Base-by-base conservation (phyloP, 257 asterid species). In the Galeopsis tetrahit region DNA sequence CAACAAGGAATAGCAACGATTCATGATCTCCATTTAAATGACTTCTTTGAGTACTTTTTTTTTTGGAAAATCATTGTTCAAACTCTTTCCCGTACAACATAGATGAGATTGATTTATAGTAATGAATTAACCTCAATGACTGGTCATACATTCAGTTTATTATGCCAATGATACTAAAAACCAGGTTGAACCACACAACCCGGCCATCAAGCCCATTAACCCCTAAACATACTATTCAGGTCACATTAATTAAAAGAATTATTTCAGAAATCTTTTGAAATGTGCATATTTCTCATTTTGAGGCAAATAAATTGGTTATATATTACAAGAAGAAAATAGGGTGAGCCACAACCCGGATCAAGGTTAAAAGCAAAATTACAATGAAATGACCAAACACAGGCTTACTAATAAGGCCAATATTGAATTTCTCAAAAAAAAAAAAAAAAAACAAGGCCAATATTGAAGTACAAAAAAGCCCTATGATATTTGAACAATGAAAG, bases 221-320 rank as follows among this genome's bases (percentile, higher is more conserved):
- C 21, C 55, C 6, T 3, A 48, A 48, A 31, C 3, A 17, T 31
- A 56, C 4, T 56, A 28, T 48, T 48, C 55, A 53, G 59, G 32
- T 15, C 34, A 15, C 2, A 53, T 53, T 38, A 59, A 34, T 59
- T n/a, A 31, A n/a, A 46, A 7, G 17, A 59, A 33, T 13, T 46
- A 11, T 71, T 32, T 15, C 10, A 33, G 34, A 58, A 8, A 13
- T 9, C n/a, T 2, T 55, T 33, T 38, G 14, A 51, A 49, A 59
- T 14, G 34, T 31, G 66, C 31, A 64, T 52, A n/a, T n/a, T n/a
- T 49, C 33, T 28, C 56, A 3, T 73, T 32, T 21, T 55, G 66
- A 31, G n/a, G n/a, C n/a, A n/a, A n/a, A n/a, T n/a, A n/a, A n/a
- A n/a, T n/a, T n/a, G n/a, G n/a, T n/a, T n/a, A n/a, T n/a, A n/a